Evolutionary conservation across 352 stramenopile species (phyloP).

Genomic region (Globisporangium lucens): DNA sequence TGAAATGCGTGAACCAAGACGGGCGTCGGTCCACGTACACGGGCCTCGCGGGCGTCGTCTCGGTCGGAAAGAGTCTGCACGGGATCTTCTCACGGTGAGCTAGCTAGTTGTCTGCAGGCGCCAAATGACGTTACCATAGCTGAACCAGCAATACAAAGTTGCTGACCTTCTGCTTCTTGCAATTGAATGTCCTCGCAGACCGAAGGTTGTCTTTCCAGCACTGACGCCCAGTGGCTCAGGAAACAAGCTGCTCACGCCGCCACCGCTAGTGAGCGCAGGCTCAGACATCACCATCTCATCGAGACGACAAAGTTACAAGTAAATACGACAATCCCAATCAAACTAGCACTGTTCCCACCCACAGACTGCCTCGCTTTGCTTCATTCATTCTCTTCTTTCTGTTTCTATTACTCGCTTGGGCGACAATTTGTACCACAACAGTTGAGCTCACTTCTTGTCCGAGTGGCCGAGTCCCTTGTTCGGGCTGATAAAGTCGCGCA

Average conservation of each 20-base stretch:
- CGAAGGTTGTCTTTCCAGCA: conserved; percentile 20
- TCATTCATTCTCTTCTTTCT: neutral
- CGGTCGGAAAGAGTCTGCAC: conserved; percentile 58
- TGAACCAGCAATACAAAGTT: neutral
- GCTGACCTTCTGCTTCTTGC: neutral
- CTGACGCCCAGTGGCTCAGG: neutral
- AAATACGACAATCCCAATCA: neutral
- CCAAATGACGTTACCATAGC: neutral
- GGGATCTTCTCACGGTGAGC: conserved; percentile 47
- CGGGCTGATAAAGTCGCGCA: conserved; percentile 86
- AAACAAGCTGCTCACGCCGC: neutral
- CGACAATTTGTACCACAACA: neutral
- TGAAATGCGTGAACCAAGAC: conserved; percentile 68
- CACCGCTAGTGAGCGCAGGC: neutral
- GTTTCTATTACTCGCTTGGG: neutral
- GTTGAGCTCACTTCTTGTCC: conserved; percentile 55
- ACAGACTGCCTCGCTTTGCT: neutral
- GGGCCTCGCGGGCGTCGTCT: conserved; percentile 40
- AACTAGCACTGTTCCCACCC: neutral
- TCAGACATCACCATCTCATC: conserved; percentile 13
- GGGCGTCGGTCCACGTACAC: conserved; percentile 40
- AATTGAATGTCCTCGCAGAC: neutral
- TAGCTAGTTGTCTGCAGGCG: neutral
- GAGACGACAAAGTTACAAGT: conserved; percentile 7
- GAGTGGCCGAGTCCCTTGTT: conserved; percentile 84